Conservation (phyloP, 2,329 filamentous ascomycete species). For the Aspergillus hiratsukae region DNA sequence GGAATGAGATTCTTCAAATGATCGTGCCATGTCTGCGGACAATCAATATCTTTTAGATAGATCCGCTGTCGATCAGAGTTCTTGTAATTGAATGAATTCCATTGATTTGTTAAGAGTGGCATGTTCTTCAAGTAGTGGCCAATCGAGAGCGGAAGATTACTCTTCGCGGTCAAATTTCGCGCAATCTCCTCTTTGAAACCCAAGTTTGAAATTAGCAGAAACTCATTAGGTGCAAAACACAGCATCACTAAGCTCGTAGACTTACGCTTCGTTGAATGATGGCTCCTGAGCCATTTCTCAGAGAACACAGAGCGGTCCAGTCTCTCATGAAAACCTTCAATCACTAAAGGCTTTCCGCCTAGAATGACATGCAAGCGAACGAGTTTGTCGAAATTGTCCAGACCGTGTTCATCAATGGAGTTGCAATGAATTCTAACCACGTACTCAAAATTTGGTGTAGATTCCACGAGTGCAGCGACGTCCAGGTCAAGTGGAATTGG, state of each 20-base stretch:
- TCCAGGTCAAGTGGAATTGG: constrained; percentile 85
- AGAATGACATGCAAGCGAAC: constrained; percentile 78
- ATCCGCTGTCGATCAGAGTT: constrained; percentile 78
- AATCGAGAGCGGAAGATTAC: constrained; percentile 77
- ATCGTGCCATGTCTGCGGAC: constrained; percentile 79
- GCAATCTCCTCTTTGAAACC: constrained; percentile 67
- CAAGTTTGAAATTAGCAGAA: constrained; percentile 10
- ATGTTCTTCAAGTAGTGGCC: constrained; percentile 88
- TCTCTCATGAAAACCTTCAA: constrained; percentile 78
- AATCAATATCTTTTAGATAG: constrained; percentile 97
- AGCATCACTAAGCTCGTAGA: constrained; percentile 3
- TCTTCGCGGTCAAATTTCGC: constrained; percentile 69
- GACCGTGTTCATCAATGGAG: constrained; percentile 71
- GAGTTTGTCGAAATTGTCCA: constrained; percentile 79
- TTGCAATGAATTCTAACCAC: constrained; percentile 73
- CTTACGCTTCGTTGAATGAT: constrained; percentile 73
- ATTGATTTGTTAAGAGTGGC: constrained; percentile 77
- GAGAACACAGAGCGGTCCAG: constrained; percentile 77
- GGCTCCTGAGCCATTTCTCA: constrained; percentile 71
- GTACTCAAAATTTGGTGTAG: constrained; percentile 80
- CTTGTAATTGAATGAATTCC: constrained; percentile 68
- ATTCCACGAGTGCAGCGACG: constrained; percentile 68
- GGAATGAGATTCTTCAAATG: constrained; percentile 75
- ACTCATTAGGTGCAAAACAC: not conserved
- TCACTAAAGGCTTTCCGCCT: constrained; percentile 80